phyloP scores from a whole-genome alignment of 164 flowering plant species.

The Tinospora cordifolia region DNA sequence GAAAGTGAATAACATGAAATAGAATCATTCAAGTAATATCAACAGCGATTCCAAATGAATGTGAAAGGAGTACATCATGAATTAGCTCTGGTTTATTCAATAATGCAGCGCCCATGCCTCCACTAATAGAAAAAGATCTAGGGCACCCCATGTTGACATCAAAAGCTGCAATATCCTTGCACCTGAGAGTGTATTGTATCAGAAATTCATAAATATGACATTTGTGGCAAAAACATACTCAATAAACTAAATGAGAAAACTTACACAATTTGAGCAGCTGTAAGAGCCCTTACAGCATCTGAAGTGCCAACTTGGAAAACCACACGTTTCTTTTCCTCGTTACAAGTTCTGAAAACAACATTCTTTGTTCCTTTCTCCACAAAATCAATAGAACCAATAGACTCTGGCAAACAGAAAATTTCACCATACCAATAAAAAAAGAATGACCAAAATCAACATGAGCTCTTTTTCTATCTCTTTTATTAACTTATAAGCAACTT shows the following conservation, averaged over 20 bases:
- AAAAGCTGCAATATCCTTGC: constrained; percentile 82
- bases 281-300: constrained; percentile 83
- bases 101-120: constrained; percentile 98
- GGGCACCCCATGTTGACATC: constrained; percentile 99
- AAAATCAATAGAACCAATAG: constrained; percentile 60
- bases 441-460: background rate
- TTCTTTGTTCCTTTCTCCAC: constrained; percentile 72
- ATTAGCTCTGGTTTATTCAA: constrained; percentile 80
- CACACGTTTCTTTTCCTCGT: constrained; percentile 53
- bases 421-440: background rate
- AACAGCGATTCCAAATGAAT: background rate
- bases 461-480: background rate
- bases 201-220: background rate
- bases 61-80: constrained; percentile 61
- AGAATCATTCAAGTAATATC: background rate
- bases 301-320: constrained; percentile 95
- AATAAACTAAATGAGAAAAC: constrained; percentile 19
- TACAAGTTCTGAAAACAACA: constrained; percentile 86
- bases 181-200: constrained; percentile 35
- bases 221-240: background rate
- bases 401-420: constrained; percentile 32
- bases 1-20: background rate
- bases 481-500: background rate
- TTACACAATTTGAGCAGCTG: constrained; percentile 78
- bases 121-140: constrained; percentile 81